These are phyloP conservation scores for Phytomonas serpens DNA, from an alignment of 208 protist genomes.

Conservation along the genomic window DNA sequence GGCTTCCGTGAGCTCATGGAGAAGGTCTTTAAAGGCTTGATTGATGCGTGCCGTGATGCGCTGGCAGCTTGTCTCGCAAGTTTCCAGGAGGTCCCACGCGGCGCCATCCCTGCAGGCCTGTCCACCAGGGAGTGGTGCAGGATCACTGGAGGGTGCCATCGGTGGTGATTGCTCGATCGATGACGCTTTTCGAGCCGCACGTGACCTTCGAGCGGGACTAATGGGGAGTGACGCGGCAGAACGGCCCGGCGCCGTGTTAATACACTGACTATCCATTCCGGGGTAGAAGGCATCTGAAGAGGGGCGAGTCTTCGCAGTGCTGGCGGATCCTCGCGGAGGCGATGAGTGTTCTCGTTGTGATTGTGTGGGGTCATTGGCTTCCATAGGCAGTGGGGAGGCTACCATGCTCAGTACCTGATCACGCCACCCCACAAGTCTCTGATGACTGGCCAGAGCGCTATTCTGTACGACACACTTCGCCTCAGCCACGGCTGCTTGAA, in stretches of 20 bases:
- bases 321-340: background rate
- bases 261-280: background rate
- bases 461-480: conserved; percentile 26
- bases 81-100: conserved; percentile 13
- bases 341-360: background rate
- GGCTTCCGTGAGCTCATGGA: conserved; percentile 17
- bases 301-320: background rate
- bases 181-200: no score
- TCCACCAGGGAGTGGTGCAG: no score
- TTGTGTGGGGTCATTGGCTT: background rate
- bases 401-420: conserved; percentile 21
- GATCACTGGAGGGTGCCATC: no score
- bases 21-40: conserved; percentile 18
- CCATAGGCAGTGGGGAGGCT: conserved; percentile 15
- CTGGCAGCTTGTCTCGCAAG: conserved; percentile 27
- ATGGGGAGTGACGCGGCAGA: no score
- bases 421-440: conserved; percentile 44
- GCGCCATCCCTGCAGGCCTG: no score
- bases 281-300: background rate
- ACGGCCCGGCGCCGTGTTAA: no score
- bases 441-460: conserved; percentile 23
- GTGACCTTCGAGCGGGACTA: no score
- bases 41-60: conserved; percentile 23
- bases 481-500: conserved; percentile 40
- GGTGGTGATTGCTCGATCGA: no score